Evolutionary conservation across 2,329 filamentous ascomycete genomes (phyloP).

Genomic region (Dactylonectria estremocensis): DNA sequence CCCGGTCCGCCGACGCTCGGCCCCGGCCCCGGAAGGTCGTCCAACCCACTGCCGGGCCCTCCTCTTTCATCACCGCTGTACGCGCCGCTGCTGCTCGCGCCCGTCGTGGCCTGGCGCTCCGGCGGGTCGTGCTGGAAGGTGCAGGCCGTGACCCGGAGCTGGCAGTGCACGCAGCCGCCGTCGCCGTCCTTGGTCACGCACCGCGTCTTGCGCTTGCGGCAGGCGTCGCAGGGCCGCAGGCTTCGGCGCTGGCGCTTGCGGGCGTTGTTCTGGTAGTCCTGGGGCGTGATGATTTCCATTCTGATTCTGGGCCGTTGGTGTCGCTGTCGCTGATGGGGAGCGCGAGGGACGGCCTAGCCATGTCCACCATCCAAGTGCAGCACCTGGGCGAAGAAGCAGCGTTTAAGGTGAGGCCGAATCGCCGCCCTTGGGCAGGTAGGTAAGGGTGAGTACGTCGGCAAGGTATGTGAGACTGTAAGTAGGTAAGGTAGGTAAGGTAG

Average conservation of each 20-base stretch:
- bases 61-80: constrained; percentile 40
- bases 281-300: constrained; percentile 53
- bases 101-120: constrained; percentile 43
- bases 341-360: constrained; percentile 30
- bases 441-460: background rate
- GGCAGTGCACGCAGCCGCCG: constrained; percentile 48
- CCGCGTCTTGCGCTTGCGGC: constrained; percentile 53
- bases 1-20: background rate
- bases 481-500: background rate
- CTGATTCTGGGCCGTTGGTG: constrained; percentile 38
- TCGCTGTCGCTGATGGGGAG: constrained; percentile 23
- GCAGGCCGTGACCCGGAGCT: constrained; percentile 47
- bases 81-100: constrained; percentile 34
- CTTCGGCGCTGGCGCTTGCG: constrained; percentile 50
- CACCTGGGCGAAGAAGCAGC: background rate
- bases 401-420: background rate
- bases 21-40: no score
- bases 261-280: constrained; percentile 50
- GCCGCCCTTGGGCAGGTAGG: no score
- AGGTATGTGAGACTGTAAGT: no score
- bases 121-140: constrained; percentile 51
- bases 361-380: constrained; percentile 32
- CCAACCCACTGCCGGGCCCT: background rate
- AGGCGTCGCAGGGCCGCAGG: constrained; percentile 52
- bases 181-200: constrained; percentile 52